These are phyloP conservation scores for Chondrostereum purpureum DNA, from an alignment of 1,284 basidiomycete genomes.

Conservation along the genomic window DNA sequence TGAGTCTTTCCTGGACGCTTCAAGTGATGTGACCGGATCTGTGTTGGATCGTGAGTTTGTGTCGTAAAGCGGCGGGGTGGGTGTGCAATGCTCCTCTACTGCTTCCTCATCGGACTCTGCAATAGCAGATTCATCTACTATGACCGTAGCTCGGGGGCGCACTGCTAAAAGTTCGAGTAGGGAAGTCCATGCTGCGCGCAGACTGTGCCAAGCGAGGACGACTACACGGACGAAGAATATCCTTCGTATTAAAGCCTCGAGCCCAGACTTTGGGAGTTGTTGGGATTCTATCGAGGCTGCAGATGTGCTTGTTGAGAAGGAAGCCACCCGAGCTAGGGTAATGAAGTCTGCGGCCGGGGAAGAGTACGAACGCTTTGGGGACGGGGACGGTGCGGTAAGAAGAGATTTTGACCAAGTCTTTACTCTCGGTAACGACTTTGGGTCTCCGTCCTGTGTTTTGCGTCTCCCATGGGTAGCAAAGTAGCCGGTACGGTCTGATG, in stretches of 20 bases:
- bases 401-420: conserved; percentile 55
- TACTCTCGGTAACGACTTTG: conserved; percentile 36
- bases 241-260: conserved; percentile 34
- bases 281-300: conserved; percentile 19
- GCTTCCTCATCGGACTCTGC: conserved; percentile 35
- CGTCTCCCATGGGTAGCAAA: conserved; percentile 9
- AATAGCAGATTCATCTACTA: conserved; percentile 1
- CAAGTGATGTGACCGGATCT: conserved; percentile 6
- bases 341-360: conserved; percentile 34
- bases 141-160: conserved; percentile 1
- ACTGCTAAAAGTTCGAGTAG: conserved; percentile 17
- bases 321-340: conserved; percentile 22
- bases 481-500: conserved; percentile 25
- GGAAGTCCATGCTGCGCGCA: conserved; percentile 41
- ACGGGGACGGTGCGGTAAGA: conserved; percentile 31
- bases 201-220: conserved; percentile 43
- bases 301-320: conserved; percentile 18
- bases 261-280: conserved; percentile 21
- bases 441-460: conserved; percentile 24
- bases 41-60: conserved; percentile 9
- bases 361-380: conserved; percentile 44
- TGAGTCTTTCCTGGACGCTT: conserved; percentile 4
- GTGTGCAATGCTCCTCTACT: background rate
- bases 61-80: conserved; percentile 10
- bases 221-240: conserved; percentile 48